A percentile compares a stretch with the other conserved stretches of the same genome.
phyloP scores from a whole-genome alignment of 2,329 filamentous ascomycete species.

The Leptographium galeiforme region DNA sequence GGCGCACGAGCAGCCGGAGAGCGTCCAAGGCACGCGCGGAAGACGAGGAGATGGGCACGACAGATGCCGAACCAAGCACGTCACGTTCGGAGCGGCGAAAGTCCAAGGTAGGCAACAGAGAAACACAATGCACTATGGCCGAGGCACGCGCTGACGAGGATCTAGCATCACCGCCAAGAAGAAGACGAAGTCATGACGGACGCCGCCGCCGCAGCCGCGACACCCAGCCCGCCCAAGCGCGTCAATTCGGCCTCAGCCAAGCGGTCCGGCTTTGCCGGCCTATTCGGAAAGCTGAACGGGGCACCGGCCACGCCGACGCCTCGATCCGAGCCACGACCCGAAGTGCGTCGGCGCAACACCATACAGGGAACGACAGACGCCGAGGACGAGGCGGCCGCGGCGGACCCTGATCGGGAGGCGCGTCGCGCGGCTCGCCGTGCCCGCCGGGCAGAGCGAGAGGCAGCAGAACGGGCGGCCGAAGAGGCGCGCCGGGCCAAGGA shows the following conservation, averaged over 20 bases:
- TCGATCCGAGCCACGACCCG: slow-evolving; percentile 20
- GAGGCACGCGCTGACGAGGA: slow-evolving; percentile 9
- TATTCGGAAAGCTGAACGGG: slow-evolving; percentile 44
- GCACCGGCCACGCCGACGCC: slow-evolving; percentile 14
- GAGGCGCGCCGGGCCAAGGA: slow-evolving; percentile 45
- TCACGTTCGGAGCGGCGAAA: slow-evolving; percentile 33
- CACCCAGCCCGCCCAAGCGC: slow-evolving; percentile 41
- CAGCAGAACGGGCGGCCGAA: slow-evolving; percentile 36
- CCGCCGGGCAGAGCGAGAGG: slow-evolving; percentile 37
- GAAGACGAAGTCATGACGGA: slow-evolving; percentile 50
- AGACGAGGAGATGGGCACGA: slow-evolving; percentile 35
- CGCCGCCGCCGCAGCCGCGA: slow-evolving; percentile 23
- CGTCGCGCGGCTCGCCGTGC: slow-evolving; percentile 49
- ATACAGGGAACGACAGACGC: slow-evolving; percentile 32
- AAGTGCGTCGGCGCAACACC: slow-evolving; percentile 36
- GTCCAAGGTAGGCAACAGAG: slow-evolving; percentile 25
- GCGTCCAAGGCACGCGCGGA: slow-evolving; percentile 10
- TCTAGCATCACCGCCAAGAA: slow-evolving; percentile 51
- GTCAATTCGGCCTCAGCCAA: slow-evolving; percentile 51
- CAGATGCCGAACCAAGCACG: slow-evolving; percentile 25
- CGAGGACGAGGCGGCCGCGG: slow-evolving; percentile 24
- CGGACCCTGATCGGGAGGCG: slow-evolving; percentile 37
- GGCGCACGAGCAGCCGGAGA: slow-evolving; percentile 24
- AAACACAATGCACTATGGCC: too few species aligned
- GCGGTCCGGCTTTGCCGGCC: slow-evolving; percentile 39